Base-by-base conservation (phyloP, 208 protist species). In the Polymyxa betae region DNA sequence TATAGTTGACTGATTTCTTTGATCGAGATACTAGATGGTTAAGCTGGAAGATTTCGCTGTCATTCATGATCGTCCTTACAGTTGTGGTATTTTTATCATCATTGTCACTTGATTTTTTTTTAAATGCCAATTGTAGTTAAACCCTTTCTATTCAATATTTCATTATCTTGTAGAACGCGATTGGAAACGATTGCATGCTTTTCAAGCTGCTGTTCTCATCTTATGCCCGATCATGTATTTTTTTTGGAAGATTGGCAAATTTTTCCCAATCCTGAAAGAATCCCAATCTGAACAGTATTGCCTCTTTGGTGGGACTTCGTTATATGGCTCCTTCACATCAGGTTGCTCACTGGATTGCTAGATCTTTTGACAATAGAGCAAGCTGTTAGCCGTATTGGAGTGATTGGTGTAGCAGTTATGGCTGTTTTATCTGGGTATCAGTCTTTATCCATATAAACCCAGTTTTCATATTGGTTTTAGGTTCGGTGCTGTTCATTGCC, bases 401-500 rank as follows among this genome's bases (percentile, higher is more conserved):
- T 66, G 20, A 66, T 66, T 66, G 54, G 54, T 16, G 54, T 66
- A 29, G 54, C 54, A 16, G 20, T 66, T 66, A 66, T 66, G 54
- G 54, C 54, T 16, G 29, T 66, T 29, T 29, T 66, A 29, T 66
- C 54, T 66, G 54, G 54, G n/a, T n/a, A n/a, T n/a, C n/a, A n/a
- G n/a, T n/a, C n/a, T n/a, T n/a, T n/a, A n/a, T n/a, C n/a, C n/a
- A n/a, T n/a, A n/a, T n/a, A n/a, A n/a, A n/a, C n/a, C n/a, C n/a
- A n/a, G n/a, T n/a, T n/a, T n/a, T n/a, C n/a, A n/a, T n/a, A n/a
- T n/a, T n/a, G n/a, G n/a, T n/a, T n/a, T n/a, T n/a, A n/a, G n/a
- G 54, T 66, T 66, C 54, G 54, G 54, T 66, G 54, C 54, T 29
- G 54, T 66, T 29, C 54, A 66, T 29, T 66, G 54, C 54, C 54